Percentiles rank a stretch among this genome's conserved stretches.
These are phyloP conservation scores for Gnaphalium uliginosum DNA, from an alignment of 129 eudicot genomes.

Conservation along the genomic window DNA sequence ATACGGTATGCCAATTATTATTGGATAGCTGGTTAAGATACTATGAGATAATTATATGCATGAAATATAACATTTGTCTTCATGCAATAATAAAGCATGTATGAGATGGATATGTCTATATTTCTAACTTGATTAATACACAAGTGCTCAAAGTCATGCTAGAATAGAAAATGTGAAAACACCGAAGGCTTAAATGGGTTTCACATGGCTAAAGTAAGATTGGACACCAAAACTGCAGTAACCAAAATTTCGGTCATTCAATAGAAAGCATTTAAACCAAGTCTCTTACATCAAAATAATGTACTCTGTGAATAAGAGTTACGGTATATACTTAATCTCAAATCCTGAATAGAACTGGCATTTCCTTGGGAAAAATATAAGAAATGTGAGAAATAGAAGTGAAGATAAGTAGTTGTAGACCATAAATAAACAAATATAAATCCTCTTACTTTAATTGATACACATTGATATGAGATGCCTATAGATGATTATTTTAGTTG, in stretches of 20 bases:
- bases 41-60: background rate
- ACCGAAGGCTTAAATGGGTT: background rate
- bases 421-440: too few relatives aligned
- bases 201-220: background rate
- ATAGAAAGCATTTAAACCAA: background rate
- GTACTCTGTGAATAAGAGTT: too few relatives aligned
- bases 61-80: constrained; percentile 1
- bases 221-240: background rate
- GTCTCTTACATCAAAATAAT: background rate
- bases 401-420: too few relatives aligned
- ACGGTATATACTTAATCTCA: too few relatives aligned
- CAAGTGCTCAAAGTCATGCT: background rate
- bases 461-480: background rate
- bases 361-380: too few relatives aligned
- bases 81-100: background rate
- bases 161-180: background rate
- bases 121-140: background rate
- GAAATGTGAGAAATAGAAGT: too few relatives aligned
- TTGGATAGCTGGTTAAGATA: background rate
- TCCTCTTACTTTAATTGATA: too few relatives aligned
- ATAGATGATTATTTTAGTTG: background rate
- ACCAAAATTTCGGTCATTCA: background rate
- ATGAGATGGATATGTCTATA: background rate
- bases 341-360: too few relatives aligned
- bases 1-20: background rate